Percentiles rank a stretch among this genome's conserved stretches.
Conservation (phyloP, 2,329 filamentous ascomycete genomes). For the Coniochaeta ligniaria region DNA sequence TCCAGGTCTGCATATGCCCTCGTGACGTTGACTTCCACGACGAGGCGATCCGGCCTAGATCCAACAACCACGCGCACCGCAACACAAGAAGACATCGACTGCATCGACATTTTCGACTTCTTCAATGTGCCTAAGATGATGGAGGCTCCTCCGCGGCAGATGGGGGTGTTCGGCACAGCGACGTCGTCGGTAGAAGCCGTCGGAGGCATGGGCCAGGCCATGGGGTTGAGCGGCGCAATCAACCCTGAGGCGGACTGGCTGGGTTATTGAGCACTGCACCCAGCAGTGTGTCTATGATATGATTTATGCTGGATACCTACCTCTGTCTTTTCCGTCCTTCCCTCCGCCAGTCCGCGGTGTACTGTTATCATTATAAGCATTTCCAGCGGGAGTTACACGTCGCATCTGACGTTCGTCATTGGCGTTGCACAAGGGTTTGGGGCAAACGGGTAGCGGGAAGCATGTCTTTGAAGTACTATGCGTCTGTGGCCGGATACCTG, state of each 20-base stretch:
- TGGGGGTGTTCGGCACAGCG: background rate
- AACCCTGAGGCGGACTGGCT: background rate
- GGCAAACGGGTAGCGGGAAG: background rate
- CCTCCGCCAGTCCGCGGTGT: background rate
- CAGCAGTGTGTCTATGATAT: background rate
- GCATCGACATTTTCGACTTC: conserved; percentile 37
- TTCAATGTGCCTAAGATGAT: conserved; percentile 32
- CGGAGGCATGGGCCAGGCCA: background rate
- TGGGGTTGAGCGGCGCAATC: background rate
- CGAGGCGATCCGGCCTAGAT: conserved; percentile 28
- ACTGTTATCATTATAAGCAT: background rate
- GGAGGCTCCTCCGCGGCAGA: background rate
- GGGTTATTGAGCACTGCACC: background rate
- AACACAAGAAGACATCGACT: conserved; percentile 32
- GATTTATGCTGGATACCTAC: background rate
- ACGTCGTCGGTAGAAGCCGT: conserved; percentile 1
- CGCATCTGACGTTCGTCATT: background rate
- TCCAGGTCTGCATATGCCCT: conserved; percentile 28
- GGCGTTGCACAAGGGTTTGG: background rate
- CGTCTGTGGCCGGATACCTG: background rate
- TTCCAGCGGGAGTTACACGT: background rate
- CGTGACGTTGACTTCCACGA: conserved; percentile 26
- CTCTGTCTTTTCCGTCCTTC: background rate
- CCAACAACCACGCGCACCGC: conserved; percentile 29
- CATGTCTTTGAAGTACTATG: background rate